phyloP scores from a whole-genome alignment of 2,329 filamentous ascomycete genomes.

The Cercospora sp. region DNA sequence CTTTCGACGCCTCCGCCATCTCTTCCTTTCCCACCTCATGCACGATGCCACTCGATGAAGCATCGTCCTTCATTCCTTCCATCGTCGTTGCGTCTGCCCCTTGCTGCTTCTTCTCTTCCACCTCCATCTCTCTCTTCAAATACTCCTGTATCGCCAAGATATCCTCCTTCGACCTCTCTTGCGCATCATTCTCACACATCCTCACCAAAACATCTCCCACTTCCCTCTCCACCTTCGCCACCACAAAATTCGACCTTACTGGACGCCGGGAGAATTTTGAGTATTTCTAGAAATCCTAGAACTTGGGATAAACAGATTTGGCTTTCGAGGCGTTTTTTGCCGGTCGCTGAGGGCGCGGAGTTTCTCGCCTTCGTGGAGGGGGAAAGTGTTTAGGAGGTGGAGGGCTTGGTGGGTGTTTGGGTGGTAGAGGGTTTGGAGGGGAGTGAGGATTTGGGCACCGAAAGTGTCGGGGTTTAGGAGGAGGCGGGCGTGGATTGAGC shows the following conservation, averaged over 20 bases:
- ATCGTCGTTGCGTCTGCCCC: not conserved
- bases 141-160: not conserved
- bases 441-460: not conserved
- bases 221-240: not conserved
- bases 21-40: not conserved
- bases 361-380: not conserved
- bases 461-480: not conserved
- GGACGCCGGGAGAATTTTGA: not conserved
- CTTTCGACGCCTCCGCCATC: not conserved
- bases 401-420: not conserved
- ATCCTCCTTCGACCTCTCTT: not conserved
- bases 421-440: not conserved
- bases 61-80: not conserved
- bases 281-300: not conserved
- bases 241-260: not conserved
- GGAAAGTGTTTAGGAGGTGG: not conserved
- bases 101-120: not conserved
- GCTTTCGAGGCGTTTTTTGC: not conserved
- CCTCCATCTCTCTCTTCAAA: not conserved
- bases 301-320: not conserved
- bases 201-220: not conserved
- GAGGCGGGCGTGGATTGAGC: conserved; percentile 6
- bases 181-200: conserved; percentile 8
- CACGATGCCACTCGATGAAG: not conserved
- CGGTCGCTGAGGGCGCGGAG: not conserved